A percentile compares a stretch with the other conserved stretches of the same genome.
Conservation (phyloP, 345 rosid genomes). For the Hirschfeldia incana region DNA sequence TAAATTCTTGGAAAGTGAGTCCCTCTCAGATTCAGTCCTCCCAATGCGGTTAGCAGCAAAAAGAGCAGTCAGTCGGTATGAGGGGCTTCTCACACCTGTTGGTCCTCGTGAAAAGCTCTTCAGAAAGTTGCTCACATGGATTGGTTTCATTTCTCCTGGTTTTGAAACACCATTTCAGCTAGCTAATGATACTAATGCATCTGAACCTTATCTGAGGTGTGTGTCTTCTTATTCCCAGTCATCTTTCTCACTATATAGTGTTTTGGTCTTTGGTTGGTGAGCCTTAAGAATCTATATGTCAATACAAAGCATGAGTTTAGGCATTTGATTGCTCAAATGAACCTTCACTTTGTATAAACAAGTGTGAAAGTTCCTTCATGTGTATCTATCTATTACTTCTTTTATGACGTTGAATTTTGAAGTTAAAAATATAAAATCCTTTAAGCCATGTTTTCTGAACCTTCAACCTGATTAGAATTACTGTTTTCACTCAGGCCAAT, state of each 20-base stretch:
- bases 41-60: constrained; percentile 92
- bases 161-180: constrained; percentile 60
- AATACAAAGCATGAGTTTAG: neutral
- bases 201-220: constrained; percentile 83
- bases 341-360: neutral
- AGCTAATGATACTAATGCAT: constrained; percentile 49
- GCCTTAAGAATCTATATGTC: neutral
- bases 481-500: constrained; percentile 59
- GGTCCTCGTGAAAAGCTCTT: constrained; percentile 93
- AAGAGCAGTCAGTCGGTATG: constrained; percentile 86
- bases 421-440: neutral
- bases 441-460: neutral
- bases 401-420: neutral
- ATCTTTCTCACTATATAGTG: constrained; percentile 4
- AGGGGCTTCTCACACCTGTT: constrained; percentile 75
- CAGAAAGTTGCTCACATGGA: constrained; percentile 67
- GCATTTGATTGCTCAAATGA: neutral
- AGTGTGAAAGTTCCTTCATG: neutral
- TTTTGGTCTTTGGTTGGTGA: constrained; percentile 8
- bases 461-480: constrained; percentile 2
- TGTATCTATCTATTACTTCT: neutral
- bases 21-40: constrained; percentile 62
- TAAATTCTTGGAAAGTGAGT: constrained; percentile 43
- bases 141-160: constrained; percentile 65
- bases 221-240: constrained; percentile 22